Conservation (phyloP, 2,329 filamentous ascomycete genomes). For the Dothistroma pini region DNA sequence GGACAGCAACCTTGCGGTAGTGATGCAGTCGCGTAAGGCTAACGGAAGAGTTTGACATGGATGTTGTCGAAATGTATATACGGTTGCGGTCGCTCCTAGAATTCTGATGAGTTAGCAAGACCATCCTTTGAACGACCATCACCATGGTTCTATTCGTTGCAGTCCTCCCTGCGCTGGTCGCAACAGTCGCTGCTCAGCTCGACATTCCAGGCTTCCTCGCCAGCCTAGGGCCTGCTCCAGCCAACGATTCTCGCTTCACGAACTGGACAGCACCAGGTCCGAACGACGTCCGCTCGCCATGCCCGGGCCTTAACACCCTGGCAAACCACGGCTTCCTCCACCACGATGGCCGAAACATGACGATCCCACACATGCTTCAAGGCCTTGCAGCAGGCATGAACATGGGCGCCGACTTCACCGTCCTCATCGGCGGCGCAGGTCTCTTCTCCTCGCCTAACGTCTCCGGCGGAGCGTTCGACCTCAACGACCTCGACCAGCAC, state of each 20-base stretch:
- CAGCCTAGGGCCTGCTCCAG: conserved; percentile 26
- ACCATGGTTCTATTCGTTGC: conserved; percentile 7
- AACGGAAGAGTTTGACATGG: background rate
- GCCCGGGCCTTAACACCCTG: conserved; percentile 27
- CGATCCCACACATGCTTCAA: conserved; percentile 24
- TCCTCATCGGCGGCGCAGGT: conserved; percentile 28
- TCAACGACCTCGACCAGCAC: conserved; percentile 28
- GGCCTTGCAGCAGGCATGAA: conserved; percentile 28
- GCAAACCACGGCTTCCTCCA: conserved; percentile 25
- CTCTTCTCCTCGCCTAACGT: conserved; percentile 24
- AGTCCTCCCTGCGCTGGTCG: conserved; percentile 4
- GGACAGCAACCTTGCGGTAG: background rate
- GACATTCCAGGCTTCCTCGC: conserved; percentile 21
- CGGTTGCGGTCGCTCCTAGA: background rate
- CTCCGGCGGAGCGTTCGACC: conserved; percentile 25
- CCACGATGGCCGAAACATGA: conserved; percentile 22
- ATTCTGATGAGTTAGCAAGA: background rate
- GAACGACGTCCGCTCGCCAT: conserved; percentile 30
- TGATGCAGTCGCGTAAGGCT: background rate
- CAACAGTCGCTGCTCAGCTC: conserved; percentile 5
- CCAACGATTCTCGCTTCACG: conserved; percentile 27
- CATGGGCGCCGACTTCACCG: conserved; percentile 30
- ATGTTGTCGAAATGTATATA: background rate
- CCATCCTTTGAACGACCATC: background rate
- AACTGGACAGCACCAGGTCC: conserved; percentile 26